Evolutionary conservation across 352 stramenopile species (phyloP), one percentile per base, ranked within the genome.

Genomic region (Vaucheria bursata): DNA sequence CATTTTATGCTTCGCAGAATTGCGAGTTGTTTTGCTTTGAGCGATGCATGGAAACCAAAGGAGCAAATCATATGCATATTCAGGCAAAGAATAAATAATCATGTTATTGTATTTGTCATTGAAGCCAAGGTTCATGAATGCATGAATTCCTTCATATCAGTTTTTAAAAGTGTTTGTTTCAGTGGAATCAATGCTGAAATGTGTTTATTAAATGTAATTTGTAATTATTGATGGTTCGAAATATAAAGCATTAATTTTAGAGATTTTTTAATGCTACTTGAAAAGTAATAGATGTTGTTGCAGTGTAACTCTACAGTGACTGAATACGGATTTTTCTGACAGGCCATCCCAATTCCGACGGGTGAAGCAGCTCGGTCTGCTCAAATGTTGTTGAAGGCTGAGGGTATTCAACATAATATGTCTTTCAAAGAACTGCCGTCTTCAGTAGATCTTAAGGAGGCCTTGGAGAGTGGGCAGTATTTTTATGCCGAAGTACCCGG

Each of bases 401-500:
- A 82, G 18, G 77, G 68, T 4, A 53, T 32, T 3, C 49, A 72
- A 0, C 53, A 77, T 49, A 72, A 59, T 32, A 82, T 82, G 77
- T 34, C 40, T 1, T 82, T 82, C 34, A 34, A 72, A 38, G 71
- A 82, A 18, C 40, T 81, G 37, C 7, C 68, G 6, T 37, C 36
- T 12, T 49, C 68, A 32, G 75, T 49, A 4, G 75, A 81, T 59
- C 71, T 81, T 38, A 45, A 31, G n/a, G 38, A 35, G 6, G 34
- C 32, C 0, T 36, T 81, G 29, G 68, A 73, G 34, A 72, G 66
- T 0, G 66, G 45, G 8, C 33, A 79, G 29, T 81, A 81, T 36
- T 74, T 81, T 53, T 81, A 81, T 73, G 76, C 76, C 4, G 76
- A 81, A 66, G 69, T 81, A 5, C 76, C 76, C n/a, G 76, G 70